Conservation (phyloP, 805 yeast genomes). For the Grigorovia humatica region DNA sequence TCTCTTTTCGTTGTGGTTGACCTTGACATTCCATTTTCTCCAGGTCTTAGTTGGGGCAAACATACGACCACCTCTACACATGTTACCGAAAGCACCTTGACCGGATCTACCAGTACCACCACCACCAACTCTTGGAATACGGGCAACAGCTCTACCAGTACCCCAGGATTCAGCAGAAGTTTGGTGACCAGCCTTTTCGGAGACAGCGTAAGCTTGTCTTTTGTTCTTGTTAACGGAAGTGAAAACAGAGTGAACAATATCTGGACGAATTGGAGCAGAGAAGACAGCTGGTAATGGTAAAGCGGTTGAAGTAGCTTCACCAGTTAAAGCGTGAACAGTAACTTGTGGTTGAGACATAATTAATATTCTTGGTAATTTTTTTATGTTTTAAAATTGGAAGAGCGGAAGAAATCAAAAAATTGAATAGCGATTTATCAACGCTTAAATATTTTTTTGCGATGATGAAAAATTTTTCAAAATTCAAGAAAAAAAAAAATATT, state of each 20-base stretch:
- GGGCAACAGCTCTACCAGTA: conserved; percentile 99
- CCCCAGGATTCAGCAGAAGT: conserved; percentile 99
- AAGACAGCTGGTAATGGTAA: conserved; percentile 96
- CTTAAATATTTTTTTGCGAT: not conserved
- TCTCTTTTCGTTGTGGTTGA: conserved; percentile 99
- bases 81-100: conserved; percentile 99
- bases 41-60: conserved; percentile 99
- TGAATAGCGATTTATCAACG: not conserved
- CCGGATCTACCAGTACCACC: conserved; percentile 99
- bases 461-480: not conserved
- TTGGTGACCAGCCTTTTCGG: conserved; percentile 99
- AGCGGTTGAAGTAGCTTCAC: conserved; percentile 76
- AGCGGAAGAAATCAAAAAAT: not conserved
- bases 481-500: not conserved
- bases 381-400: not conserved
- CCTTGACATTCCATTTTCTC: conserved; percentile 99
- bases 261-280: conserved; percentile 99
- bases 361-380: conserved; percentile 22
- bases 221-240: conserved; percentile 98
- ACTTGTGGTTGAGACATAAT: conserved; percentile 87
- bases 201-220: conserved; percentile 99
- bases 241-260: conserved; percentile 97
- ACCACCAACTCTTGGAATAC: conserved; percentile 99
- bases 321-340: conserved; percentile 80
- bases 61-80: conserved; percentile 99